Evolutionary conservation across 1,139 yeast species (phyloP), one percentile per base, ranked within the genome.

Genomic region (Debaryomycetaceae sp.): DNA sequence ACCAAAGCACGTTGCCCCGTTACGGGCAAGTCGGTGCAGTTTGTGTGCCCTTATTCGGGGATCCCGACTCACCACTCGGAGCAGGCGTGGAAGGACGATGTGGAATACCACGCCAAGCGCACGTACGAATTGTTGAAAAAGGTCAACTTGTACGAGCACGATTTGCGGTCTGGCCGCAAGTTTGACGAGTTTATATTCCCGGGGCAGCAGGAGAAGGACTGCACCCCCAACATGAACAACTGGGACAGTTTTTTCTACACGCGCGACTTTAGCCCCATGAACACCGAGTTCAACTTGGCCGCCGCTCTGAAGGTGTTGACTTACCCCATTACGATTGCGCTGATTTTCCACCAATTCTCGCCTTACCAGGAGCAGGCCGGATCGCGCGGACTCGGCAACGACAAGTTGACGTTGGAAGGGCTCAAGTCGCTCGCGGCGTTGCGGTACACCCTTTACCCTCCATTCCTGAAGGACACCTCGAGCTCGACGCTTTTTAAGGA

Each of bases 161-260:
- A 91, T 58, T 65, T 91, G 45, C 75, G 97, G 53, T 81, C 93
- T 25, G 97, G 97, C 1, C 75, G 97, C 48, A 83, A 81, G 34
- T 89, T 91, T 60, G 95, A 95, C 19, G 98, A 91, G 59, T 88
- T 91, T 53, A 91, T 85, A 43, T 88, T 91, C 61, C 97, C 98
- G 3, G 80, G 76, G 5, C 73, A 66, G 18, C 95, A 85, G 56
- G 84, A 80, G 40, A 67, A 69, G 31, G 97, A 89, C 51, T 80
- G 79, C 37, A 67, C 77, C 40, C 78, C 88, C 38, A 89, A 85
- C 55, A 75, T 89, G 56, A 65, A 79, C 32, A 80, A 75, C 54
- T 91, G 98, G 98, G 97, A 91, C 56, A 69, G 94, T 13, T 91
- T 77, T 48, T 82, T 91, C 53, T 91, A 91, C 58, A 91, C 98